A percentile compares a stretch with the other conserved stretches of the same genome.
Conservation (phyloP, 2,329 filamentous ascomycete genomes). For the Taxawa tesnikishii region DNA sequence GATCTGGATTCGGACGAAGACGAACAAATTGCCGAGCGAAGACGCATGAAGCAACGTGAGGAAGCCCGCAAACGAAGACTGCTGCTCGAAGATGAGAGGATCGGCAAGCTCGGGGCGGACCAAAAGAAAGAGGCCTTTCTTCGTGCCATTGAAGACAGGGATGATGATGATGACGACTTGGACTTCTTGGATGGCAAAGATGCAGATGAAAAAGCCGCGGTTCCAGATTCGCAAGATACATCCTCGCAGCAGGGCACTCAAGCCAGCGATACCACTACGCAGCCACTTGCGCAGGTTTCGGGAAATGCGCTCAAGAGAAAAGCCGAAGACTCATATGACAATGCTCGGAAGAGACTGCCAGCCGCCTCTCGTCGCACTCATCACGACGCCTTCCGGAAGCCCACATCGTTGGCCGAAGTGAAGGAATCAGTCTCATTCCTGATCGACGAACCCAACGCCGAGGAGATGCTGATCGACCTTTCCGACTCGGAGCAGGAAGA, state of each 20-base stretch:
- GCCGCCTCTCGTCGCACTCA: conserved; percentile 4
- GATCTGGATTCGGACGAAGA: conserved; percentile 77
- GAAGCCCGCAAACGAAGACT: conserved; percentile 88
- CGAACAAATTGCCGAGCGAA: conserved; percentile 62
- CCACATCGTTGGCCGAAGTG: conserved; percentile 66
- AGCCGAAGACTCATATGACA: conserved; percentile 3
- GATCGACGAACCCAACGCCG: conserved; percentile 51
- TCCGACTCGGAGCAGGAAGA: conserved; percentile 28
- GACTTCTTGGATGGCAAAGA: conserved; percentile 55
- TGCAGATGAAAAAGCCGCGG: conserved; percentile 26
- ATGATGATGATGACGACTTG: conserved; percentile 52
- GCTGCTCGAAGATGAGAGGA: conserved; percentile 74
- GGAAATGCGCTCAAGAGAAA: conserved; percentile 26
- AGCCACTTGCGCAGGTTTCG: conserved; percentile 2
- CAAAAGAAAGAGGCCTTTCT: conserved; percentile 81
- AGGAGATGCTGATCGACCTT: conserved; percentile 36
- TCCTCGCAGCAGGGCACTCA: conserved; percentile 3
- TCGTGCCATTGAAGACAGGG: conserved; percentile 73
- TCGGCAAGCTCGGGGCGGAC: conserved; percentile 56
- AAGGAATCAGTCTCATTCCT: conserved; percentile 73
- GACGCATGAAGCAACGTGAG: conserved; percentile 70
- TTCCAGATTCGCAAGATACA: conserved; percentile 26
- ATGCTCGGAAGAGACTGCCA: neutral
- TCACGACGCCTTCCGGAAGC: conserved; percentile 41
- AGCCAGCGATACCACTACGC: conserved; percentile 3